Base-by-base conservation (phyloP, 768 basidiomycete species). In the Tremella mesenterica region DNA sequence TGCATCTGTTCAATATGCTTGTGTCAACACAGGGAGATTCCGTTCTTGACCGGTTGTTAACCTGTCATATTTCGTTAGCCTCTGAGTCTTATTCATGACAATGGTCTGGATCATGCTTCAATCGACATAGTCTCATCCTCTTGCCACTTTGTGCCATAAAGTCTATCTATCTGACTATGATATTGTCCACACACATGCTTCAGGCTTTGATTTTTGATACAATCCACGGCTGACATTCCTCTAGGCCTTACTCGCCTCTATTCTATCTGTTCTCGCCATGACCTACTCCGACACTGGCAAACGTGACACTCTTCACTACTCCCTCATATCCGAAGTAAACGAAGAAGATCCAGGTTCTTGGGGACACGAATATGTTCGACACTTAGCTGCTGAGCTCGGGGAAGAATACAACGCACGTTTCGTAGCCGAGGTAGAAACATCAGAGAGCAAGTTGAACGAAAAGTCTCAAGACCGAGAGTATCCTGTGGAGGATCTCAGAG, bases 311-410 rank as follows among this genome's bases (percentile, higher is more conserved):
- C 83, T 99, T 26, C 82, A 83, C 58, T 97, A 95, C 76, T 86
- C 92, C 44, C 81, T 97, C 20, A 79, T 91, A 30, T 85, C 88
- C 6, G 81, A 83, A 16, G 69, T 73, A 13, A 69, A 71, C 29
- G 76, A 77, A 63, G 88, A 90, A 60, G 28, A 27, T 18, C 92
- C 95, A 0, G 92, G 93, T n/a, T 80, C 83, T 28, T 99, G 95
- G 95, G 95, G 95, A 3, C 92, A 99, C 71, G 95, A 99, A 77
- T 99, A 99, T 68, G 88, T 97, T 50, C 84, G 93, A 29, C 93
- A 99, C 71, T 81, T 99, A 43, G 88, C 95, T 10, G 85, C 93
- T 1, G 95, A 99, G 70, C 83, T 99, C 7, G 91, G 91, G 5
- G 88, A 96, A 69, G 95, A 97, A 69, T 97, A 84, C 69, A 80